Evolutionary conservation across 371 early-diverging fungal genomes (phyloP), one percentile per base, ranked within the genome.

Genomic region (Apophysomyces sp.): DNA sequence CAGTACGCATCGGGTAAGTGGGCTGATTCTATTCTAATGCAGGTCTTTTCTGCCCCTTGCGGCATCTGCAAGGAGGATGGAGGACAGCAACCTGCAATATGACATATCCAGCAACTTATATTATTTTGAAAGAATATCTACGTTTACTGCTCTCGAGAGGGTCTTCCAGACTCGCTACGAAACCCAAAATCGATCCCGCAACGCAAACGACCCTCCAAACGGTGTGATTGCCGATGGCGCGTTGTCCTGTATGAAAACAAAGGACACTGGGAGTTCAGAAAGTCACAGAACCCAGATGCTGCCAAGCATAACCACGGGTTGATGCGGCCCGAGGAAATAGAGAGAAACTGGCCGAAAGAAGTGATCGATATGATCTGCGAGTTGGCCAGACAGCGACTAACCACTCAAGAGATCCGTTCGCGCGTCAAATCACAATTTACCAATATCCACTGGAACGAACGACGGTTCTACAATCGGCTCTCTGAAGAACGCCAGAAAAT

Each of bases 171-270:
- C 56, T 83, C 83, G 4, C 73, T 76, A 62, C 78, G 85, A 52
- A 80, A 81, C 58, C 83, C 83, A 30, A 85, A 84, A 75, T 65
- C 72, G 13, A 79, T 77, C 49, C 74, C 74, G 49, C 83, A 86
- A 68, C 74, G 87, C 16, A 86, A 86, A 58, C 66, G 87, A 40
- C 72, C 78, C 1, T 84, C 84, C 3, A 77, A 82, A 73, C 79
- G 85, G 26, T 86, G 87, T 57, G 87, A 84, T 61, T 86, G 87
- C 65, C 76, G 84, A 61, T 86, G 87, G 87, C 79, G 87, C 11
- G 82, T 86, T 26, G 83, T 85, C 0, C 58, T 87, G 12, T 84
- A 80, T 60, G 83, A 85, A 67, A 79, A 75, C 26, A 72, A 74
- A 40, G 71, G 79, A 27, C 62, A 67, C 16, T 87, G 85, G 85